Evolutionary conservation across 2,329 filamentous ascomycete species (phyloP).

Genomic region (Truncatella angustata): DNA sequence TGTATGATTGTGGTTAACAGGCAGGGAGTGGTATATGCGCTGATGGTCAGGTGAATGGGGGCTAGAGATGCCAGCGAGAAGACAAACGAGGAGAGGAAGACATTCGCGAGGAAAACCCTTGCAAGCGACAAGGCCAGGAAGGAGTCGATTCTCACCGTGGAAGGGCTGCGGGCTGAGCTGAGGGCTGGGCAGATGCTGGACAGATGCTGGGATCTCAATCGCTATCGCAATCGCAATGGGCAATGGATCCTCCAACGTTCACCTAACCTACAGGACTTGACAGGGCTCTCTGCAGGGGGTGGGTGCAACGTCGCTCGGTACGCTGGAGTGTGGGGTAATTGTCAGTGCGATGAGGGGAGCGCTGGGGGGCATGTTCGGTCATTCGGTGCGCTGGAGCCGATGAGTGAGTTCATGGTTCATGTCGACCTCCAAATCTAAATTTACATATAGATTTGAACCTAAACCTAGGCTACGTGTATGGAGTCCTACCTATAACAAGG

Average conservation of each 20-base stretch:
- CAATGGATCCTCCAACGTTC: no score
- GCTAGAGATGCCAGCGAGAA: no score
- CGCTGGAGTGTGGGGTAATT: conserved; percentile 8
- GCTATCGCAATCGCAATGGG: no score
- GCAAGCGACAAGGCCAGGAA: neutral
- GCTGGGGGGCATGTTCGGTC: neutral
- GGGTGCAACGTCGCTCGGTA: neutral
- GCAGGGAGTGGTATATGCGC: no score
- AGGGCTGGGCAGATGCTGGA: no score
- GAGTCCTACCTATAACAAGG: neutral
- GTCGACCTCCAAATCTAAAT: no score
- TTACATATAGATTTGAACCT: no score
- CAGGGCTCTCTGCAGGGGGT: no score
- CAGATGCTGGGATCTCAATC: no score
- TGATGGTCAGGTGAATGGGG: neutral
- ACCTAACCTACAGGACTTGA: no score
- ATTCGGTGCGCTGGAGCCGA: conserved; percentile 2
- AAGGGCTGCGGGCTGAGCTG: neutral
- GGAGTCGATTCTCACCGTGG: neutral
- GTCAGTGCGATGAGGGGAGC: conserved; percentile 2
- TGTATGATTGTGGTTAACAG: no score
- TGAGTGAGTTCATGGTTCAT: neutral
- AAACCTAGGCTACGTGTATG: neutral
- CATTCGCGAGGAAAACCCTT: conserved; percentile 1
- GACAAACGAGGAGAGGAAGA: neutral